A percentile compares a stretch with the other conserved stretches of the same genome.
phyloP scores from a whole-genome alignment of 2,329 filamentous ascomycete species.

The Fusarium protoensiforme region DNA sequence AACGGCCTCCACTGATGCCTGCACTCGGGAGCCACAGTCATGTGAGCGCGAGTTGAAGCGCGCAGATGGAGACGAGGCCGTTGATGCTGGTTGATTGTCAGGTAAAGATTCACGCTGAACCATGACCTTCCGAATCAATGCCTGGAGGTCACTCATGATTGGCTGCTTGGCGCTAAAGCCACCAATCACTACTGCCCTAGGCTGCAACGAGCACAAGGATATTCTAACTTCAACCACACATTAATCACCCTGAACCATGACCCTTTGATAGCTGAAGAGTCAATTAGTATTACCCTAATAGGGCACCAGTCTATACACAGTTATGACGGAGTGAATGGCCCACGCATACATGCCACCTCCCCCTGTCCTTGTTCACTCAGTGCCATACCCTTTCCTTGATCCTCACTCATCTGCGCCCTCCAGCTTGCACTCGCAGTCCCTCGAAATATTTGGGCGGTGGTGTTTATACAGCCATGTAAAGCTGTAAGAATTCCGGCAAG shows the following conservation, averaged over 20 bases:
- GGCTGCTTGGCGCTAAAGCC: slow-evolving; percentile 8
- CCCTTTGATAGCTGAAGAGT: background rate
- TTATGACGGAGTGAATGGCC: background rate
- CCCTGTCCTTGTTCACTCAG: background rate
- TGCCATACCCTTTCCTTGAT: background rate
- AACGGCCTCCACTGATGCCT: background rate
- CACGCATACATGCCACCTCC: background rate
- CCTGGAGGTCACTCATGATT: slow-evolving; percentile 10
- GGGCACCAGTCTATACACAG: background rate
- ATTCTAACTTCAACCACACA: background rate
- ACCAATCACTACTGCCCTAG: background rate
- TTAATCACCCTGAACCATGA: background rate
- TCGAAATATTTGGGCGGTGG: background rate
- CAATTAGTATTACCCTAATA: background rate
- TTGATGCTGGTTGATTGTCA: background rate
- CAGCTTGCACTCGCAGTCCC: background rate
- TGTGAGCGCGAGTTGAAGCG: slow-evolving; percentile 2
- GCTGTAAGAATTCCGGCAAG: background rate
- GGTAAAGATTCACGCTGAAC: background rate
- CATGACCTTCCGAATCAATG: background rate
- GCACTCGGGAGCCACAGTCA: background rate
- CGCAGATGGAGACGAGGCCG: background rate
- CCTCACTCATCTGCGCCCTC: background rate
- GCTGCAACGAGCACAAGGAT: background rate
- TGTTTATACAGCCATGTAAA: background rate